A percentile compares a stretch with the other conserved stretches of the same genome.
These are phyloP conservation scores for Acer negundo DNA, from an alignment of 345 rosid species.

Conservation along the genomic window DNA sequence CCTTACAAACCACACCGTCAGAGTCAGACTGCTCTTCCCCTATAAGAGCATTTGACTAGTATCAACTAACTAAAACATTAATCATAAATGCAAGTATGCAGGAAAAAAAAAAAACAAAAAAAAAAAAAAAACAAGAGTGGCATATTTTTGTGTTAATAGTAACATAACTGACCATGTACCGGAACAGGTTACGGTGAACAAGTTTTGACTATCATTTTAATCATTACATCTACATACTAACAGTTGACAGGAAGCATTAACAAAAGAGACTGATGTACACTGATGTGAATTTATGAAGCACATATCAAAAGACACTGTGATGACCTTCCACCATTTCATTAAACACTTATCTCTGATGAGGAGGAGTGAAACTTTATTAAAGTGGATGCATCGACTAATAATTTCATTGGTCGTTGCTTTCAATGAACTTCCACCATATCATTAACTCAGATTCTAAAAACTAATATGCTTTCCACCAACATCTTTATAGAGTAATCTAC, in stretches of 20 bases:
- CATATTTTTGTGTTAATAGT: not conserved
- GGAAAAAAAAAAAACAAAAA: not conserved
- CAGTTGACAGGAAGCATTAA: conserved; percentile 7
- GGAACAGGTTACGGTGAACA: not conserved
- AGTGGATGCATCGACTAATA: not conserved
- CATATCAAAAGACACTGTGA: too few relatives aligned
- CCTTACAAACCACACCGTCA: conserved; percentile 57
- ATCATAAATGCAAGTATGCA: not conserved
- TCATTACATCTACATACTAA: not conserved
- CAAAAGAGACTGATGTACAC: not conserved
- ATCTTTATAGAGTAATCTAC: not conserved
- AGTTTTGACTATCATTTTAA: not conserved
- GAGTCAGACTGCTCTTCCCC: conserved; percentile 40
- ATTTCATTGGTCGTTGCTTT: not conserved
- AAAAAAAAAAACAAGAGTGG: not conserved
- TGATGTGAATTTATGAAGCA: not conserved
- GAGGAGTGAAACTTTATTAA: not conserved
- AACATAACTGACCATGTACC: not conserved
- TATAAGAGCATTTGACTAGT: not conserved
- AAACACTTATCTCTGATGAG: not conserved
- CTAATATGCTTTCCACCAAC: not conserved
- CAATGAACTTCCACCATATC: not conserved
- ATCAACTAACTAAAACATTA: not conserved
- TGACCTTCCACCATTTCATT: not conserved
- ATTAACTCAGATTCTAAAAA: not conserved